phyloP scores from a whole-genome alignment of 179 eudicot species.

The Heliamphora pulchella region DNA sequence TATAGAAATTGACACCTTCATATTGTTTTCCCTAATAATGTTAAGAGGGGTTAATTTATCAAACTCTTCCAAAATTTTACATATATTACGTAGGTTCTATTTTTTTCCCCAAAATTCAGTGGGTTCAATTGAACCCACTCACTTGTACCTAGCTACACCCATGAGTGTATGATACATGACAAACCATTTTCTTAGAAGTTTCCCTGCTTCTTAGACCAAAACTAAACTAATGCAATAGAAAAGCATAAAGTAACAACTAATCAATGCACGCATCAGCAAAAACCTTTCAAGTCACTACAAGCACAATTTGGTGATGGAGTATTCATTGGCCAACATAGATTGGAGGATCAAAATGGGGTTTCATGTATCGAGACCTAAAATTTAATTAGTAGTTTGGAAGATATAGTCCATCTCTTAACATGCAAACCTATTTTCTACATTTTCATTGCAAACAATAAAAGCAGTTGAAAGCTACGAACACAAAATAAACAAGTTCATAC shows the following conservation, averaged over 20 bases:
- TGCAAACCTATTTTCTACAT: neutral
- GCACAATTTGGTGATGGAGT: neutral
- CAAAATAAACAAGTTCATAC: neutral
- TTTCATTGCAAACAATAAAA: neutral
- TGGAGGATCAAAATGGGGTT: neutral
- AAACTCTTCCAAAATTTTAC: too few relatives aligned
- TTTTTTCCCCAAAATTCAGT: too few relatives aligned
- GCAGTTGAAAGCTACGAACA: neutral
- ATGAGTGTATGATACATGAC: too few relatives aligned
- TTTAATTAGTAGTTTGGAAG: too few relatives aligned
- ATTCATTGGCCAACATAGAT: neutral
- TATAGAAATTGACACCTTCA: too few relatives aligned
- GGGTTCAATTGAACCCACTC: too few relatives aligned
- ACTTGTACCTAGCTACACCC: too few relatives aligned
- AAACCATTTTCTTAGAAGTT: too few relatives aligned
- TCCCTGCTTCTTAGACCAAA: too few relatives aligned
- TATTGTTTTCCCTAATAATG: too few relatives aligned
- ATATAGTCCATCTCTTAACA: slow-evolving; percentile 3
- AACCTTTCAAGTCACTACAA: neutral
- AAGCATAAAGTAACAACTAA: neutral
- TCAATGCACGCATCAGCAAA: neutral
- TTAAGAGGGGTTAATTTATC: too few relatives aligned
- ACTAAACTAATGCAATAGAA: neutral
- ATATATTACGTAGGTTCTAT: too few relatives aligned
- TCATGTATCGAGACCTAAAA: neutral